These are phyloP conservation scores for Trametes sp. DNA, from an alignment of 1,284 basidiomycete species.

Conservation along the genomic window DNA sequence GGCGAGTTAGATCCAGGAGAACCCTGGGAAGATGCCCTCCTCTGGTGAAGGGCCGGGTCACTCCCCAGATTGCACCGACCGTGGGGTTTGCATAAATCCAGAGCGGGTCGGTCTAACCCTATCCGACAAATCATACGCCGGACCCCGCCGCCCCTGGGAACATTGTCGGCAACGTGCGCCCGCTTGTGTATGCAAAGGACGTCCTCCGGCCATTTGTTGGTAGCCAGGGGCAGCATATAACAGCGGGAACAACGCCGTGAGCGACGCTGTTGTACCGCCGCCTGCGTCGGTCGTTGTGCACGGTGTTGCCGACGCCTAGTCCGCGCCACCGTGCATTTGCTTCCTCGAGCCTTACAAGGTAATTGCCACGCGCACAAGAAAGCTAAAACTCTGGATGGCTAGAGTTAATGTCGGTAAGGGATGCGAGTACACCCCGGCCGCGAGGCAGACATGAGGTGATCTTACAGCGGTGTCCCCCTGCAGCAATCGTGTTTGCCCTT, in stretches of 20 bases:
- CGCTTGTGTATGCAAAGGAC: constrained; percentile 13
- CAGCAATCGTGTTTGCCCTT: constrained; percentile 25
- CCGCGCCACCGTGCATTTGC: constrained; percentile 12
- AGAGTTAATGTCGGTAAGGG: constrained; percentile 24
- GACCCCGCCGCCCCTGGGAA: constrained; percentile 9
- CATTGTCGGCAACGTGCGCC: constrained; percentile 6
- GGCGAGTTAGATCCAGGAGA: neutral
- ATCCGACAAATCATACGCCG: constrained; percentile 12
- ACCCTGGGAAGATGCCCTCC: neutral
- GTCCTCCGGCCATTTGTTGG: constrained; percentile 20
- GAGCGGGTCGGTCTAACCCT: constrained; percentile 2
- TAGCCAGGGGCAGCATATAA: constrained; percentile 22
- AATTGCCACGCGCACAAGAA: constrained; percentile 28
- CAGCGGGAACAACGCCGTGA: constrained; percentile 9
- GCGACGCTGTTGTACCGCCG: constrained; percentile 5
- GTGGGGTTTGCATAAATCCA: constrained; percentile 9
- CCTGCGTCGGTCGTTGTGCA: constrained; percentile 6
- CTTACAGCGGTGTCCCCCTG: constrained; percentile 14
- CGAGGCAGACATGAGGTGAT: constrained; percentile 30
- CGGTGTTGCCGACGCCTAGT: constrained; percentile 5
- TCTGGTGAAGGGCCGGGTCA: too few relatives aligned
- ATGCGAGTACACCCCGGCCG: constrained; percentile 20
- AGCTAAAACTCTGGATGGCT: constrained; percentile 24
- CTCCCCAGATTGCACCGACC: constrained; percentile 13
- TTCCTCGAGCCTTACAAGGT: constrained; percentile 29